Base-by-base conservation (phyloP, 2,329 filamentous ascomycete species). In the Byssochlamys sp. region DNA sequence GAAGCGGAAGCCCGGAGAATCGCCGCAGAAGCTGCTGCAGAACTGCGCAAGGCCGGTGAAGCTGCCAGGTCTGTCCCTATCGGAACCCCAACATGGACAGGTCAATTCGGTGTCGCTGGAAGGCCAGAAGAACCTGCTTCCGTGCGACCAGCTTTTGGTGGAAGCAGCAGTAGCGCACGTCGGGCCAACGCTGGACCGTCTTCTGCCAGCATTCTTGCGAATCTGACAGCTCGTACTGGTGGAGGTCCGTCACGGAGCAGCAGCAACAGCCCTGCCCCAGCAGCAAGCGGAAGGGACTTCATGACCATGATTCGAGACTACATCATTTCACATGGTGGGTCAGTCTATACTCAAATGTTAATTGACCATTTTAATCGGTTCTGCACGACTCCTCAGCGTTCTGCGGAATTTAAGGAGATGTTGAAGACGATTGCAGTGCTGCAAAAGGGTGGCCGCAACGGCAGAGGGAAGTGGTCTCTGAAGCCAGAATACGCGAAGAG, bases 1-100 rank as follows among this genome's bases (percentile, higher is more conserved):
- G 86, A 90, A 63, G 83, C 85, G 9, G 91, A 96, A 73, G 92
- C 92, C 0, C 86, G 87, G 66, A 83, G 84, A 39, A 84, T 95
- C 2, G 91, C 91, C 2, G 84, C 86, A 0, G 79, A 88, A 66
- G 91, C 92, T 1, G 90, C 90, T 0, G 82, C 82, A 25, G 87
- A 90, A 62, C 82, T 97, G 1, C 84, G 85, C 29, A 84, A 84
- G 59, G 86, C 90, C 9, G 85, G 84, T 49, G 84, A 91, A 67
- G 81, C 86, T 29, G 90, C 91, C 2, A 81, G 84, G 10, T 81
- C 78, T 7, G 78, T 92, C 1, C 89, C 89, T 0, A 86, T 90
- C 31, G 92, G 92, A 6, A 90, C 89, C 0, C 89, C 94, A 7
- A 96, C 92, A 0, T 97, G 92, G 92, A 97, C 92, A 0, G 92